These are phyloP conservation scores for Dryas alaskensis DNA, from an alignment of 306 rosid genomes.

Conservation along the genomic window DNA sequence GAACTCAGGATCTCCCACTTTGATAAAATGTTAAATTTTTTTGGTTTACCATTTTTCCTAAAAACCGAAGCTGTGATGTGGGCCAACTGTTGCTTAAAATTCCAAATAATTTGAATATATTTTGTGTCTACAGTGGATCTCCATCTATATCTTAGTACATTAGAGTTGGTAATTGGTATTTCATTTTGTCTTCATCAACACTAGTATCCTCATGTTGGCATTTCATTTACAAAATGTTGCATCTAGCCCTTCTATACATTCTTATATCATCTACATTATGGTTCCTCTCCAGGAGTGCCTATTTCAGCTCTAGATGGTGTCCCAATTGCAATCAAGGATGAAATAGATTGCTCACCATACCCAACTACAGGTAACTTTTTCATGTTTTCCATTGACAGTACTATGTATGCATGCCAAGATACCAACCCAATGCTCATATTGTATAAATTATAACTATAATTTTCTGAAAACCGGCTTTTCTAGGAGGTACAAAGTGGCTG, in stretches of 20 bases:
- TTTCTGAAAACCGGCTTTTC: conserved; percentile 19
- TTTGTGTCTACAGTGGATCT: not conserved
- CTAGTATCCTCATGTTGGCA: not conserved
- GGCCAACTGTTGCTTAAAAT: not conserved
- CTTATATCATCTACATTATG: conserved; percentile 12
- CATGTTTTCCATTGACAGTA: conserved; percentile 10
- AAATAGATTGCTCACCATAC: conserved; percentile 90
- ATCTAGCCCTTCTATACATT: not conserved
- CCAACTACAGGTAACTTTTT: conserved; percentile 76
- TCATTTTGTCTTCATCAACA: not conserved
- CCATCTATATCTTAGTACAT: not conserved
- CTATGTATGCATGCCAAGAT: not conserved
- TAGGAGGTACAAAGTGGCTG: conserved; percentile 93
- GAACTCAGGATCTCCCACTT: not conserved
- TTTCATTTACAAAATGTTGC: not conserved
- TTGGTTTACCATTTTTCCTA: not conserved
- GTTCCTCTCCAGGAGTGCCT: conserved; percentile 53
- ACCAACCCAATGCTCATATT: not conserved
- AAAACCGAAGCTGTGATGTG: too few species aligned
- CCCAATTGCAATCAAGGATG: conserved; percentile 86
- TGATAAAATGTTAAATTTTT: not conserved
- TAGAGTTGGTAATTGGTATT: not conserved
- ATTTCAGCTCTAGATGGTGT: conserved; percentile 79
- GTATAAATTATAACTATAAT: not conserved
- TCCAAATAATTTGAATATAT: not conserved